Evolutionary conservation across 306 rosid species (phyloP).

Genomic region (Castanea sativa): DNA sequence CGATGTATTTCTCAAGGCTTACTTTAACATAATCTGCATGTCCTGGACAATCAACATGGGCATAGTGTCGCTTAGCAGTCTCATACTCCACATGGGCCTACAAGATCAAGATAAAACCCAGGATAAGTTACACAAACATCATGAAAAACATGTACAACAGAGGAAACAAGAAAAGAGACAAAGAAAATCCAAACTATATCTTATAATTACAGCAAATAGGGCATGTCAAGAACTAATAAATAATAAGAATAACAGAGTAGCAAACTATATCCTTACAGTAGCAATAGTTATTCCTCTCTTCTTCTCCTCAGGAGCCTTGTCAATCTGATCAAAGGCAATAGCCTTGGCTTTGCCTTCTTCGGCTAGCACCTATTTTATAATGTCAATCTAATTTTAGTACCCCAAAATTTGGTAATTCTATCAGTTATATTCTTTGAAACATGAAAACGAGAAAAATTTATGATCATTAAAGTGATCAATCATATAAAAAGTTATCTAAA

Average conservation of each 20-base stretch:
- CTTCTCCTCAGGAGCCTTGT: conserved; percentile 97
- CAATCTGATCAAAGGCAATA: conserved; percentile 82
- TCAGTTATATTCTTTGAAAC: no score
- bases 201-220: no score
- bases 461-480: neutral
- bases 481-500: conserved; percentile 25
- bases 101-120: conserved; percentile 8
- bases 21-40: conserved; percentile 98
- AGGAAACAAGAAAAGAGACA: neutral
- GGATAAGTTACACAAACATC: neutral
- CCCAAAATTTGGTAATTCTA: neutral
- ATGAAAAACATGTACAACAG: neutral
- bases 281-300: conserved; percentile 96
- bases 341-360: conserved; percentile 98
- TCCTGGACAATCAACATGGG: conserved; percentile 97
- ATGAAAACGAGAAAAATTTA: no score
- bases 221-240: no score
- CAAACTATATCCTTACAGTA: conserved; percentile 50
- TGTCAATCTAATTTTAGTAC: neutral
- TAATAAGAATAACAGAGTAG: neutral
- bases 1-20: conserved; percentile 21
- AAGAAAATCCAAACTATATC: no score
- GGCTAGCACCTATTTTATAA: conserved; percentile 52
- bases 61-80: conserved; percentile 81
- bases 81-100: conserved; percentile 98